phyloP scores from a whole-genome alignment of 257 asterid species.

The Solanum etuberosum region DNA sequence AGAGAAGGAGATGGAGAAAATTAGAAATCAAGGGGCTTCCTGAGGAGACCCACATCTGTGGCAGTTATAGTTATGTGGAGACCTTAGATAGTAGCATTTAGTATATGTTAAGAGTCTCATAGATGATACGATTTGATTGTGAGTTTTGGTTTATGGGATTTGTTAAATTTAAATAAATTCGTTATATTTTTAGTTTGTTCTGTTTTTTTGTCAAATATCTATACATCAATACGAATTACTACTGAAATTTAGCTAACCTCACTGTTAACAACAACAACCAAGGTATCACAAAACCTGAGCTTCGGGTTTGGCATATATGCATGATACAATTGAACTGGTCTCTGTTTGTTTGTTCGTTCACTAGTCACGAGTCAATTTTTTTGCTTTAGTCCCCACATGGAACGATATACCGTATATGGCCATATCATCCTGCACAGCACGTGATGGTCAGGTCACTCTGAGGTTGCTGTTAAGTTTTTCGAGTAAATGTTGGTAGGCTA shows the following conservation, averaged over 20 bases:
- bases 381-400: not conserved
- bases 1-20: not conserved
- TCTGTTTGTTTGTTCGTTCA: no score
- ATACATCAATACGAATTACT: no score
- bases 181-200: no score
- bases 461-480: no score
- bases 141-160: not conserved
- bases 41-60: not conserved
- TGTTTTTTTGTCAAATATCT: no score
- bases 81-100: not conserved
- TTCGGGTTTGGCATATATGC: no score
- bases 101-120: not conserved
- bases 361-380: no score
- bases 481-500: no score
- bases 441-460: not conserved
- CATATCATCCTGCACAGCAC: not conserved
- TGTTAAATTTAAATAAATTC: not conserved
- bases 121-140: not conserved
- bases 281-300: no score
- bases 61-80: not conserved
- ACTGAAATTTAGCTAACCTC: no score
- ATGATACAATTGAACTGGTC: no score
- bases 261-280: no score
- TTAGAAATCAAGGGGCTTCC: not conserved
- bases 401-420: not conserved